phyloP scores from a whole-genome alignment of 2,329 filamentous ascomycete species.

The Fusarium burgessii region DNA sequence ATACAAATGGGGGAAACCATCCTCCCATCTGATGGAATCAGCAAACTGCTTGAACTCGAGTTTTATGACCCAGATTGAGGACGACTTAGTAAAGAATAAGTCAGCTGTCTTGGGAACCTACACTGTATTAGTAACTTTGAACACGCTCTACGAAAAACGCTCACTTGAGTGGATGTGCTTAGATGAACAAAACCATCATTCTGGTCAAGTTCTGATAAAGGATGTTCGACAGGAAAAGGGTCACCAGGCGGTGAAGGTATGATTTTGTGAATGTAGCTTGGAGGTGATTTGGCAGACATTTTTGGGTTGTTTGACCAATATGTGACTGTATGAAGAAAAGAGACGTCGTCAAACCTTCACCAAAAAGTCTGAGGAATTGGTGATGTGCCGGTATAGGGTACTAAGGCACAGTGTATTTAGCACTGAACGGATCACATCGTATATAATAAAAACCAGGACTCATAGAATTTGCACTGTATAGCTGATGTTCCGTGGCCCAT shows the following conservation, averaged over 20 bases:
- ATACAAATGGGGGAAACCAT: slow-evolving; percentile 70
- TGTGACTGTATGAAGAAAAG: not conserved
- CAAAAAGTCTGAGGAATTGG: not conserved
- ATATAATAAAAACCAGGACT: not conserved
- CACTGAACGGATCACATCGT: not conserved
- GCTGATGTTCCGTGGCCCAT: not conserved
- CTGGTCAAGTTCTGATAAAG: slow-evolving; percentile 69
- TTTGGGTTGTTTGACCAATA: slow-evolving; percentile 1
- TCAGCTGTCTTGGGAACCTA: slow-evolving; percentile 60
- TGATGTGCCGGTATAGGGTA: slow-evolving; percentile 24
- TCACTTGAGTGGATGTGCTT: slow-evolving; percentile 67
- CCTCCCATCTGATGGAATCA: slow-evolving; percentile 65
- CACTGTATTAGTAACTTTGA: not conserved
- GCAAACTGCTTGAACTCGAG: slow-evolving; percentile 61
- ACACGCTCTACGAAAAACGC: not conserved
- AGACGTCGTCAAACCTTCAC: slow-evolving; percentile 8
- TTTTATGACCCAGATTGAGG: slow-evolving; percentile 64
- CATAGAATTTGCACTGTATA: slow-evolving; percentile 19
- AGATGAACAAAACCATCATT: slow-evolving; percentile 73
- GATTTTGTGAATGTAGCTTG: slow-evolving; percentile 71
- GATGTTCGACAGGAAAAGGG: slow-evolving; percentile 65
- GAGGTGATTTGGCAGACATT: slow-evolving; percentile 51
- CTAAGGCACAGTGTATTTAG: not conserved
- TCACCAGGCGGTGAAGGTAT: slow-evolving; percentile 63
- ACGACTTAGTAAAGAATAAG: slow-evolving; percentile 57